A percentile compares a stretch with the other conserved stretches of the same genome.
Conservation (phyloP, 139 green algal species). For the Diplosphaera chodatii region DNA sequence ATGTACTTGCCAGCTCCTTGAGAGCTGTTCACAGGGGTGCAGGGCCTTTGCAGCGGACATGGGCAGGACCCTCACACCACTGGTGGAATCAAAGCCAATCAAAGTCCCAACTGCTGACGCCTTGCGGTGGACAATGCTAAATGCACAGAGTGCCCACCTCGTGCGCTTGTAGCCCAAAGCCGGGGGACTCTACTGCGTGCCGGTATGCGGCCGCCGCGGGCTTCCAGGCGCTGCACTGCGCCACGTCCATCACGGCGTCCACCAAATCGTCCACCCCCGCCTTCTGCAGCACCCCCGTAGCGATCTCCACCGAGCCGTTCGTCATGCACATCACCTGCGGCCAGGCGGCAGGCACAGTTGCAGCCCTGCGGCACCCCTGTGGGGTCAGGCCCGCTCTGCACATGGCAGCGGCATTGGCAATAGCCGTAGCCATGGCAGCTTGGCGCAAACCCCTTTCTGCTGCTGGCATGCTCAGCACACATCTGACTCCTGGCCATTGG, state of each 20-base stretch:
- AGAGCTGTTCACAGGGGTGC: no score
- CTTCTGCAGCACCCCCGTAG: constrained; percentile 7
- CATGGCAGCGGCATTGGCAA: no score
- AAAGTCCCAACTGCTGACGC: no score
- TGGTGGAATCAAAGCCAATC: no score
- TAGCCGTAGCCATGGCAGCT: no score
- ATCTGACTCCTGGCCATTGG: no score
- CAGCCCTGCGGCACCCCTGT: background rate
- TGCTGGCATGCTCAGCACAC: no score
- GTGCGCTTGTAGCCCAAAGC: constrained; percentile 1
- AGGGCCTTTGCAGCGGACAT: no score
- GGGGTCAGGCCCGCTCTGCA: no score
- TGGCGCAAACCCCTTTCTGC: background rate
- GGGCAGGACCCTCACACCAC: no score
- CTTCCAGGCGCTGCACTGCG: constrained; percentile 6
- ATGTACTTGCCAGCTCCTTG: no score
- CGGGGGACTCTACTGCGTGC: background rate
- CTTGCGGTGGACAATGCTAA: no score
- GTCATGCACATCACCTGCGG: constrained; percentile 16
- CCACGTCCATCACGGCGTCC: constrained; percentile 8
- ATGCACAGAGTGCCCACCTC: constrained; percentile 2
- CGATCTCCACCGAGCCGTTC: constrained; percentile 11
- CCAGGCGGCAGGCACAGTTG: background rate
- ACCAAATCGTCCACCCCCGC: background rate
- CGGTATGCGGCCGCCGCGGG: constrained; percentile 2